These are phyloP conservation scores for Rhodocollybia butyracea DNA, from an alignment of 768 basidiomycete genomes.

Conservation along the genomic window DNA sequence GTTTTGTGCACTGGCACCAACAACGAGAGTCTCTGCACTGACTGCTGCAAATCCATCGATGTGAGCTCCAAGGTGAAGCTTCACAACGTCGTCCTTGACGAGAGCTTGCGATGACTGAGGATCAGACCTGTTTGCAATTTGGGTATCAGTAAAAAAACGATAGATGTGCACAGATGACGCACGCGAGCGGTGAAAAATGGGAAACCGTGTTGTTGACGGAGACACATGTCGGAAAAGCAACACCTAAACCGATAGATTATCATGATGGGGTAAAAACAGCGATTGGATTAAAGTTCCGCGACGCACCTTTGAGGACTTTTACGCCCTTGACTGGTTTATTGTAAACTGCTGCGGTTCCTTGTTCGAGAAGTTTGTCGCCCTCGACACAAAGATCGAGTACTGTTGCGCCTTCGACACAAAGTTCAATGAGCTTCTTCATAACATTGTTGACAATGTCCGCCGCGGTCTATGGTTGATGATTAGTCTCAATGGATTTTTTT, in stretches of 20 bases:
- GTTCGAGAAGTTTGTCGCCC: constrained; percentile 91
- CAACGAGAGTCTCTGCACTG: constrained; percentile 89
- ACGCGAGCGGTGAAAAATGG: constrained; percentile 95
- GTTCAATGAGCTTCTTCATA: constrained; percentile 79
- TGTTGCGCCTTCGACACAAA: constrained; percentile 79
- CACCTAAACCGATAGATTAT: constrained; percentile 43
- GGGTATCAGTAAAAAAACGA: constrained; percentile 6
- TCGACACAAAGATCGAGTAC: constrained; percentile 87
- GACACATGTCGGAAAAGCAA: constrained; percentile 92
- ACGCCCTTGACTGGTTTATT: constrained; percentile 89
- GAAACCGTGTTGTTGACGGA: constrained; percentile 95
- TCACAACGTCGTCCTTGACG: constrained; percentile 88
- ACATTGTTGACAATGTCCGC: constrained; percentile 87
- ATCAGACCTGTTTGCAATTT: constrained; percentile 56
- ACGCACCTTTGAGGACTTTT: constrained; percentile 82
- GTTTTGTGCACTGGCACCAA: constrained; percentile 69
- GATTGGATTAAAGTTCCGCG: background rate
- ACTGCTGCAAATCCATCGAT: constrained; percentile 97
- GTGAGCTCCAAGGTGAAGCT: constrained; percentile 94
- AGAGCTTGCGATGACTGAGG: constrained; percentile 63
- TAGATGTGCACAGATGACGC: constrained; percentile 36
- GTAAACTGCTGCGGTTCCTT: constrained; percentile 80
- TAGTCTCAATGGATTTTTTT: constrained; percentile 14
- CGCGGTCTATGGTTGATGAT: constrained; percentile 54
- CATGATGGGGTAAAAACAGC: background rate